These are phyloP conservation scores for Colletotrichum lini DNA, from an alignment of 2,329 filamentous ascomycete genomes.

Conservation along the genomic window DNA sequence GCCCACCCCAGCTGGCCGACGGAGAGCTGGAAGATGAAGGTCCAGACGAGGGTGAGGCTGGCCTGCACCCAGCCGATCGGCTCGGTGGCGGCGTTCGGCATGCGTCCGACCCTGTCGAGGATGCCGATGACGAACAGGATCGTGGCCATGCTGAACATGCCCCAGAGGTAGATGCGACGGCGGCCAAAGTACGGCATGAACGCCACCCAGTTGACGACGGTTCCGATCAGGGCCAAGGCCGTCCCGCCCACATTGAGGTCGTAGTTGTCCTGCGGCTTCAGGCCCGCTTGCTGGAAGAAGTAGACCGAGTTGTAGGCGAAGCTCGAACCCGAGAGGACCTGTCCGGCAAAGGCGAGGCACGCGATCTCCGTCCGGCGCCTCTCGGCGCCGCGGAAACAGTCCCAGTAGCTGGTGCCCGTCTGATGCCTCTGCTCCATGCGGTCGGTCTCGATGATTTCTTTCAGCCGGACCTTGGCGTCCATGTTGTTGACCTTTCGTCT, in stretches of 20 bases:
- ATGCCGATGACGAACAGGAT: slow-evolving; percentile 59
- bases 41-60: slow-evolving; percentile 44
- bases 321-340: slow-evolving; percentile 47
- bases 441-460: slow-evolving; percentile 60
- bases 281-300: slow-evolving; percentile 56
- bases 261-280: slow-evolving; percentile 50
- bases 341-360: slow-evolving; percentile 48
- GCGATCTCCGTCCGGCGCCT: slow-evolving; percentile 54
- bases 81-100: slow-evolving; percentile 51
- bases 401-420: slow-evolving; percentile 53
- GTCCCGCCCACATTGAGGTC: slow-evolving; percentile 57
- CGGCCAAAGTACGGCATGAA: slow-evolving; percentile 59
- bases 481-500: slow-evolving; percentile 37
- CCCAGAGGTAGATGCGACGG: slow-evolving; percentile 60
- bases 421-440: slow-evolving; percentile 53
- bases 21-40: slow-evolving; percentile 36
- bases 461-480: slow-evolving; percentile 53
- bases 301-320: slow-evolving; percentile 57
- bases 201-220: slow-evolving; percentile 58
- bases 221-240: slow-evolving; percentile 59
- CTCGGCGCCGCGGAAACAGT: slow-evolving; percentile 59
- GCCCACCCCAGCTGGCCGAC: slow-evolving; percentile 44
- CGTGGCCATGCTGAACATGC: slow-evolving; percentile 57
- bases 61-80: slow-evolving; percentile 53
- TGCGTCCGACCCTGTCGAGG: slow-evolving; percentile 52